These are phyloP conservation scores for Candolleomyces eurysporus DNA, from an alignment of 768 basidiomycete genomes.

Conservation along the genomic window DNA sequence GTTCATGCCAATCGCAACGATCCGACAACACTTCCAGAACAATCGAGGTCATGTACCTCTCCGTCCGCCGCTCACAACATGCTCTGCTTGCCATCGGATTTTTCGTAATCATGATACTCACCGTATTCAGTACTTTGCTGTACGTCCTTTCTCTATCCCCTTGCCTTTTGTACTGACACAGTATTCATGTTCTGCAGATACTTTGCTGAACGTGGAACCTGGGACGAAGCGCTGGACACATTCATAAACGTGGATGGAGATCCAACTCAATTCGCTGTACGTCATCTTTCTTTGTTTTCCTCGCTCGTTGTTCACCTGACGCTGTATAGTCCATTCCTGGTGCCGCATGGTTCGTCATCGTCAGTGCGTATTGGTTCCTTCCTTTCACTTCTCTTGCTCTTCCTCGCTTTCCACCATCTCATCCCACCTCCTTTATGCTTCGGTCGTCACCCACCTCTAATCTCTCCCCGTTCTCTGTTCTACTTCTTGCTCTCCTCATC, in stretches of 20 bases:
- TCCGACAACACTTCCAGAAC: constrained; percentile 43
- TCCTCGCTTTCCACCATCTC: no score
- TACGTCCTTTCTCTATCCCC: constrained; percentile 29
- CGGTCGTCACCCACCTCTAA: background rate
- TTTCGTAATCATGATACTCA: constrained; percentile 84
- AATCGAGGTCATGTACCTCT: constrained; percentile 91
- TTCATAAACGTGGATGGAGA: constrained; percentile 88
- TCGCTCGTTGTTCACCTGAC: background rate
- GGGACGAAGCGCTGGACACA: constrained; percentile 76
- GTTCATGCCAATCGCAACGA: background rate
- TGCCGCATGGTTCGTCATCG: constrained; percentile 74
- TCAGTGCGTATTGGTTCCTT: constrained; percentile 52
- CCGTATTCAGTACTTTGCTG: constrained; percentile 86
- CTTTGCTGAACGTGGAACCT: constrained; percentile 85
- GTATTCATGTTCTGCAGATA: constrained; percentile 44
- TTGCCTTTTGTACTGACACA: background rate
- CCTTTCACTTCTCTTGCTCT: background rate
- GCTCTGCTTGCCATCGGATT: constrained; percentile 85
- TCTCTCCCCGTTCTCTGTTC: constrained; percentile 12
- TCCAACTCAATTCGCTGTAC: constrained; percentile 71
- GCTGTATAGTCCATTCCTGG: constrained; percentile 27
- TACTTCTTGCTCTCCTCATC: background rate
- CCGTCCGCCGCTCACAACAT: constrained; percentile 81
- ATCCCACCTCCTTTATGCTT: background rate
- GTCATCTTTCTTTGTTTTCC: background rate